Evolutionary conservation across 257 asterid species (phyloP), one percentile per base, ranked within the genome.

Genomic region (Fraxinus quadrangulata): DNA sequence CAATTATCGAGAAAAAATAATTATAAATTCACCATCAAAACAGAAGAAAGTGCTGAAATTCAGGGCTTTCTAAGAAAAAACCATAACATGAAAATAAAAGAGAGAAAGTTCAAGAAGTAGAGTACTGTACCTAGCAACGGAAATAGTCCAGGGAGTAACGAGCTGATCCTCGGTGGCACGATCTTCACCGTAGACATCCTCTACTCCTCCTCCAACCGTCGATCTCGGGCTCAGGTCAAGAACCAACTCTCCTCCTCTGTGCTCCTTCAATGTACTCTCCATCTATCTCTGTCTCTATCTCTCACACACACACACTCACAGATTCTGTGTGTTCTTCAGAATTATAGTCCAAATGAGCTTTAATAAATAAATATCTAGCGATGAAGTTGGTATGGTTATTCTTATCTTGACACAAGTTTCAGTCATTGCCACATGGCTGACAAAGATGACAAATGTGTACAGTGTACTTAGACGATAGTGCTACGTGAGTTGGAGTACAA

Each of bases 171-270:
- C 96, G 1, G 88, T 87, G 77, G 98, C 97, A 56, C 90, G 88
- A 85, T 94, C 98, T 77, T 94, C 97, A 33, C 97, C 93, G 88
- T 94, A 94, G 59, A 88, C 91, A 56, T 94, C 97, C 65, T 88
- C 96, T 2, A 94, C 98, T 69, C 98, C 98, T 17, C 97, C 97
- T 1, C 86, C 96, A 0, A 90, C 93, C 37, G 95, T 88, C 56
- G 88, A 81, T 81, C 93, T 84, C 2, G 96, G 97, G 77, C 93
- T 88, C 89, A 92, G 17, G 78, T 92, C 96, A 84, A 93, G 75
- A 84, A 93, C 95, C 34, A 77, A 69, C 71, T 94, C 97, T n/a
- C 96, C 97, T 23, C 96, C 97, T 31, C 96, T 86, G 11, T 83
- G 83, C 75, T 84, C 90, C 85, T 87, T 87, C 84, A 92, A 12